Evolutionary conservation across 768 basidiomycete genomes (phyloP), one percentile per base, ranked within the genome.

Genomic region (Phylloporus rhodoxanthus): DNA sequence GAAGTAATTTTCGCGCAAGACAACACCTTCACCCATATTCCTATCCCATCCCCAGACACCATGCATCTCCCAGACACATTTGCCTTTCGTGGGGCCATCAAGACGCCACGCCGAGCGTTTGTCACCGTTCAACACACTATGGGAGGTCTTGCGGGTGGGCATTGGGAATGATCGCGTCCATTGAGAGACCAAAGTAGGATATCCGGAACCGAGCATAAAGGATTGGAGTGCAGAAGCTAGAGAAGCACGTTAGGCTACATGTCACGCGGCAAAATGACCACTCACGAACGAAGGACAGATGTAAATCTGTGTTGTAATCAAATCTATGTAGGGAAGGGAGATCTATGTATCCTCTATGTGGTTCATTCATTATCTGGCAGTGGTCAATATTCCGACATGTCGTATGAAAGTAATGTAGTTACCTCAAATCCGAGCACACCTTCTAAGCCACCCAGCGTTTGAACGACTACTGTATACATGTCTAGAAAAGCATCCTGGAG

Each of bases 241-340:
- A 48, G 30, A 47, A 32, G 15, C 0, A 29, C 19, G 8, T 53
- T 20, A 44, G 40, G 20, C 26, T 23, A 39, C 17, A 43, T n/a
- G 7, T 30, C 11, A 3, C 21, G 37, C 45, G 26, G 29, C 8
- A 34, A 43, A 30, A 39, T 5, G 25, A 13, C 7, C 38, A 80
- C 85, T 74, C 64, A 84, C 89, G 86, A 55, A 87, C 76, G 57
- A 82, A 72, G 3, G 82, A 78, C 32, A 97, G 75, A 58, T 96
- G 94, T 13, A 99, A 79, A 61, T 97, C 93, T 2, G 92, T 93
- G 53, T 92, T 96, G 65, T 96, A 96, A 67, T 97, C 85, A 69
- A 91, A 97, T 9, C 75, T 72, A 57, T 96, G 84, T 39, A 96
- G 73, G 1, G 91, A 90, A 21, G 78, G 75, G 5, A 96, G 71